phyloP scores from a whole-genome alignment of 73 alveolate species.

The Halteria grandinella region DNA sequence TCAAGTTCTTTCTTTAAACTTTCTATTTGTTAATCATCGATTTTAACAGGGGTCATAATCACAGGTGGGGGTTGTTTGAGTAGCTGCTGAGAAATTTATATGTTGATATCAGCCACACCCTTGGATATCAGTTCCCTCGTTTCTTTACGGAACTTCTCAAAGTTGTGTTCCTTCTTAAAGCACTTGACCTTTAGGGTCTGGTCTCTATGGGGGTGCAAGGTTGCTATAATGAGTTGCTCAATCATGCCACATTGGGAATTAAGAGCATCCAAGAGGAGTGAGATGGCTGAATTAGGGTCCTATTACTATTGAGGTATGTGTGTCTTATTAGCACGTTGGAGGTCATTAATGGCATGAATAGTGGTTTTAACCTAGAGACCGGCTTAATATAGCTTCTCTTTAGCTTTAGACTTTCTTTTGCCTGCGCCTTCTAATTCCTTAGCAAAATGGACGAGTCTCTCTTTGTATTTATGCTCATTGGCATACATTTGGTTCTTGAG shows the following conservation, averaged over 20 bases:
- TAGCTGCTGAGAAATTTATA: too few species aligned
- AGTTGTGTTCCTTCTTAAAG: conserved; percentile 18
- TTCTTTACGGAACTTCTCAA: conserved; percentile 41
- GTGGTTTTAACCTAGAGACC: conserved; percentile 24
- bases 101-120: neutral
- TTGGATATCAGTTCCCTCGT: neutral
- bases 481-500: neutral
- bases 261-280: neutral
- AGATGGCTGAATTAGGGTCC: too few species aligned
- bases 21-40: neutral
- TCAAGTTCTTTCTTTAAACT: conserved; percentile 10
- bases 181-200: conserved; percentile 16
- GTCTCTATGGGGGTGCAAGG: conserved; percentile 20
- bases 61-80: too few species aligned
- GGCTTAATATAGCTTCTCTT: conserved; percentile 5
- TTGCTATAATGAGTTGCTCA: conserved; percentile 15
- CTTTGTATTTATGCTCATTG: conserved; percentile 39
- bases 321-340: too few species aligned
- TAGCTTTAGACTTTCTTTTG: conserved; percentile 8
- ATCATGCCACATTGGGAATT: neutral
- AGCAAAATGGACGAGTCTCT: conserved; percentile 9
- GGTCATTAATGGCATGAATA: too few species aligned
- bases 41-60: too few species aligned
- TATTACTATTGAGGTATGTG: too few species aligned
- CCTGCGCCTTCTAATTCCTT: conserved; percentile 17